phyloP scores from a whole-genome alignment of 202 grass and related monocot species.

The Musa balbisiana region DNA sequence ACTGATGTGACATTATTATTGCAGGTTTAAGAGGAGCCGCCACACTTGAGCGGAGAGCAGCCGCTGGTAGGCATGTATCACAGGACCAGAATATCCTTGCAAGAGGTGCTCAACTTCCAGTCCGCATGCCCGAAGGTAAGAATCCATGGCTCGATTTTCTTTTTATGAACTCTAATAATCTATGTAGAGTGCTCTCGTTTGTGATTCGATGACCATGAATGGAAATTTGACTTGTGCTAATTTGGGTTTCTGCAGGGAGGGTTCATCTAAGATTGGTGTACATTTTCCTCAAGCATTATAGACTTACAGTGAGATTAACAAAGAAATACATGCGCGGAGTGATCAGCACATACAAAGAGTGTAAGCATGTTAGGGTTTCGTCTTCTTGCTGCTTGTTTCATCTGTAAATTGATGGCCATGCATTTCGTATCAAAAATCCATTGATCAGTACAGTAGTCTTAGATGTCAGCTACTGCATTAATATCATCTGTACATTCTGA shows the following conservation, averaged over 20 bases:
- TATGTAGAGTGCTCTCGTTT: not conserved
- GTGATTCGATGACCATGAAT: not conserved
- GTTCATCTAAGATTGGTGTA: slow-evolving; percentile 47
- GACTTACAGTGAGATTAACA: slow-evolving; percentile 35
- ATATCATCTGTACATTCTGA: too few relatives aligned
- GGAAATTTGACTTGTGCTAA: not conserved
- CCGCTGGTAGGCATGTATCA: slow-evolving; percentile 21
- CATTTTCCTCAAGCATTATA: slow-evolving; percentile 39
- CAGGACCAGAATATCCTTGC: slow-evolving; percentile 40
- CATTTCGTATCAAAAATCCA: too few relatives aligned
- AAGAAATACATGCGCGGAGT: slow-evolving; percentile 45
- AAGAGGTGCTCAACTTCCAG: slow-evolving; percentile 48
- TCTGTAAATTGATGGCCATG: too few relatives aligned
- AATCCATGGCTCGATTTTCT: not conserved
- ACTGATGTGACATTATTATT: not conserved
- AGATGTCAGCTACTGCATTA: too few relatives aligned
- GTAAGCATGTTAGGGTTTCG: slow-evolving; percentile 30
- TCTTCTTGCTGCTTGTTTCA: too few relatives aligned
- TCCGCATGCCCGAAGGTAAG: slow-evolving; percentile 57
- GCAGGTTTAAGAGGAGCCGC: slow-evolving; percentile 63
- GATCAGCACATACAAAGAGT: slow-evolving; percentile 44
- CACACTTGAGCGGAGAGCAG: slow-evolving; percentile 48
- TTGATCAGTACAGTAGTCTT: too few relatives aligned
- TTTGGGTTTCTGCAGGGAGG: slow-evolving; percentile 33
- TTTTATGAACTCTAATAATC: not conserved